A percentile compares a stretch with the other conserved stretches of the same genome.
These are phyloP conservation scores for Hanseniaspora pseudoguilliermondii DNA, from an alignment of 805 yeast genomes.

Conservation along the genomic window DNA sequence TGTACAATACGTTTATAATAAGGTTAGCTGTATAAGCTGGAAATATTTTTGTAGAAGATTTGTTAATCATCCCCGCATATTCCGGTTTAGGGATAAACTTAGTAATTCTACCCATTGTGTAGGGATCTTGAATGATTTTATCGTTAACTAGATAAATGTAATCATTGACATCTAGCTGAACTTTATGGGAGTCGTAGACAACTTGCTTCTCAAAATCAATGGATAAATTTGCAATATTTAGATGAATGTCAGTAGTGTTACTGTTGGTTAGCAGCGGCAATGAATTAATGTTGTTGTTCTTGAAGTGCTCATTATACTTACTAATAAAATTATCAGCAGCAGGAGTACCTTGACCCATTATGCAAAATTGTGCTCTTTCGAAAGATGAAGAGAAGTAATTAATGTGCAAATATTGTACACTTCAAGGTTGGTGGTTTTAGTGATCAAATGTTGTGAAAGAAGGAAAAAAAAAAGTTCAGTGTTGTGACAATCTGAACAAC, in stretches of 20 bases:
- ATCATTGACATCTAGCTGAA: slow-evolving; percentile 32
- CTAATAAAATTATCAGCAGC: background rate
- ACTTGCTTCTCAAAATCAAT: slow-evolving; percentile 2
- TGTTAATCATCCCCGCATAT: slow-evolving; percentile 16
- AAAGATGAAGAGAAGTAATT: too few species aligned
- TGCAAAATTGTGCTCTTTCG: background rate
- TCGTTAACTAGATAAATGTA: slow-evolving; percentile 74
- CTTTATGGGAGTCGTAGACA: background rate
- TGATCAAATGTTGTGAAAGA: too few species aligned
- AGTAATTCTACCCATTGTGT: slow-evolving; percentile 71
- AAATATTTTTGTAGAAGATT: slow-evolving; percentile 22
- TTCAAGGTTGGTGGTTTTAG: too few species aligned
- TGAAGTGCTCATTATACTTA: background rate
- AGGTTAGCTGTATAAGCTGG: slow-evolving; percentile 44
- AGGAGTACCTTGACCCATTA: background rate
- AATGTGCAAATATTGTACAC: too few species aligned
- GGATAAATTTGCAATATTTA: background rate
- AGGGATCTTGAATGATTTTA: slow-evolving; percentile 82
- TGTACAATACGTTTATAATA: slow-evolving; percentile 79
- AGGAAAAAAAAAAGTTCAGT: too few species aligned
- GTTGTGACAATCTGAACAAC: too few species aligned
- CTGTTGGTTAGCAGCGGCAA: background rate
- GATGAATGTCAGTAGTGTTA: background rate
- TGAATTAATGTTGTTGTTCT: background rate
- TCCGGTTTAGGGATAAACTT: slow-evolving; percentile 41